These are phyloP conservation scores for Leccinum colubrinum DNA, from an alignment of 1,284 basidiomycete genomes.

Conservation along the genomic window DNA sequence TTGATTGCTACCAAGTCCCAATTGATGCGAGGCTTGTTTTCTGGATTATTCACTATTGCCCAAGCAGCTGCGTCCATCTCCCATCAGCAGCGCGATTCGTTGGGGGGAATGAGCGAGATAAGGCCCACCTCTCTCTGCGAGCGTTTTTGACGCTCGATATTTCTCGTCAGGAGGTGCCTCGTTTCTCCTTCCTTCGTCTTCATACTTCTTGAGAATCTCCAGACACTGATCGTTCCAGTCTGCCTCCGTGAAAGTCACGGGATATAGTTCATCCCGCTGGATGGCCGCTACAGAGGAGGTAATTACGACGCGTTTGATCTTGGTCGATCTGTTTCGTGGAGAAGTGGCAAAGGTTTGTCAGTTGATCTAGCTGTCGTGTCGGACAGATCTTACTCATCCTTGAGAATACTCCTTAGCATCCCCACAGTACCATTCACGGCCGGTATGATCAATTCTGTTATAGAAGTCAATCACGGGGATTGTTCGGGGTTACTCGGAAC, in stretches of 20 bases:
- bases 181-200: conserved; percentile 45
- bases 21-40: conserved; percentile 37
- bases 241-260: conserved; percentile 37
- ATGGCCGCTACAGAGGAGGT: conserved; percentile 35
- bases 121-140: conserved; percentile 59
- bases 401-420: no score
- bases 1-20: conserved; percentile 57
- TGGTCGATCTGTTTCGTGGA: no score
- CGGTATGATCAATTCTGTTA: no score
- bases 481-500: no score
- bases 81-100: not conserved
- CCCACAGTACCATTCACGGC: no score
- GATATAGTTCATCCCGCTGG: conserved; percentile 29
- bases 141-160: conserved; percentile 57
- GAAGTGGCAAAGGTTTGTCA: no score
- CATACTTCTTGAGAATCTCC: conserved; percentile 51
- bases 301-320: no score
- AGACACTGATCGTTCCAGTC: conserved; percentile 69
- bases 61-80: conserved; percentile 34
- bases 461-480: no score
- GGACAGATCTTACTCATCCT: no score
- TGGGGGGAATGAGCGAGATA: not conserved
- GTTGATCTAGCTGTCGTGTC: no score
- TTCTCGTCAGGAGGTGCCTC: conserved; percentile 39
- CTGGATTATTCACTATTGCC: not conserved